Conservation (phyloP, 2,329 filamentous ascomycete genomes). For the Endocalyx cinctus region DNA sequence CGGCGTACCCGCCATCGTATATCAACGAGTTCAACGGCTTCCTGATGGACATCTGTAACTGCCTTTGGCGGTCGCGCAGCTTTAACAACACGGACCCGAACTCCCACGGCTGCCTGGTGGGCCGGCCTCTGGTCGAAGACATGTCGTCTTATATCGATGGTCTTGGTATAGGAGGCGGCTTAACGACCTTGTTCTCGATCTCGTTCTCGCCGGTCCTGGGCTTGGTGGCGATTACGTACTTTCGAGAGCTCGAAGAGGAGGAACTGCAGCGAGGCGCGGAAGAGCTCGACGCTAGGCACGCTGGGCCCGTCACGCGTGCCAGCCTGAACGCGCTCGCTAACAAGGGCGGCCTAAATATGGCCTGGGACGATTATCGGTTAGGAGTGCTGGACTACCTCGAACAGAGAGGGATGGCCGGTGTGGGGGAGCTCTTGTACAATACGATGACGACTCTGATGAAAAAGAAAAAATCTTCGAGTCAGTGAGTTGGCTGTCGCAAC, state of each 20-base stretch:
- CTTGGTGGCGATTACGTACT: conserved; percentile 48
- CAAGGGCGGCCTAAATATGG: conserved; percentile 60
- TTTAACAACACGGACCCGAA: conserved; percentile 63
- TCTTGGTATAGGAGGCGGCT: conserved; percentile 41
- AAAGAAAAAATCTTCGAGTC: conserved; percentile 24
- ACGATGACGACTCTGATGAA: conserved; percentile 73
- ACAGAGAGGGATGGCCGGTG: conserved; percentile 57
- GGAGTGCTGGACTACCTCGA: conserved; percentile 67
- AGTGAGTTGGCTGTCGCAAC: not conserved
- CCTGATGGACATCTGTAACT: conserved; percentile 83
- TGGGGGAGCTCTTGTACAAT: conserved; percentile 70
- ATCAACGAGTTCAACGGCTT: conserved; percentile 75
- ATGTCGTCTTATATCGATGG: conserved; percentile 45
- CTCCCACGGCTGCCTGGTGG: conserved; percentile 50
- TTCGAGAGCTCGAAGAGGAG: conserved; percentile 55
- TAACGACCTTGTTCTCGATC: conserved; percentile 51
- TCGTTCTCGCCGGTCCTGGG: conserved; percentile 56
- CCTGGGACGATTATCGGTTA: conserved; percentile 71
- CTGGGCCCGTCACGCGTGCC: conserved; percentile 65
- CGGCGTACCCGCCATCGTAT: conserved; percentile 51
- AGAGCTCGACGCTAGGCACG: conserved; percentile 47
- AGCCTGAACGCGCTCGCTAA: conserved; percentile 59
- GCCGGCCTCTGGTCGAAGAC: conserved; percentile 37
- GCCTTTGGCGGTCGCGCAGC: conserved; percentile 71
- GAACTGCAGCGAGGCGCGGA: conserved; percentile 34